Evolutionary conservation across 2,329 filamentous ascomycete genomes (phyloP).

Genomic region (Trichoderma semiorbis): DNA sequence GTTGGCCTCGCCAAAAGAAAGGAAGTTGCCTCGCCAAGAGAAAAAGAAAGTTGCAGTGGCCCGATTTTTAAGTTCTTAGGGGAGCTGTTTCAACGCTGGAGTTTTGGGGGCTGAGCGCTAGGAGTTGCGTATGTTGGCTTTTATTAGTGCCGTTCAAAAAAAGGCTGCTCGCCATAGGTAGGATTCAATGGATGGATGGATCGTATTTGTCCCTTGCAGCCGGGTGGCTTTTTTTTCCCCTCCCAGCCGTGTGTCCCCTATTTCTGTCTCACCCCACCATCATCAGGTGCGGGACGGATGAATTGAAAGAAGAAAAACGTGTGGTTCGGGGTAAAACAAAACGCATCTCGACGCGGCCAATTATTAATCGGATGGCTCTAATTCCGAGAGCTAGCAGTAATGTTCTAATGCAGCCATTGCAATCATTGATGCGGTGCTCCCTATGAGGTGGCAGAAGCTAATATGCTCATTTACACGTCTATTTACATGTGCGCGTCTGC

Average conservation of each 20-base stretch:
- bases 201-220: background rate
- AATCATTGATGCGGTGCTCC: background rate
- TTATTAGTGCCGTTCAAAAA: background rate
- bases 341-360: background rate
- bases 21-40: background rate
- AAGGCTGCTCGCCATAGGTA: background rate
- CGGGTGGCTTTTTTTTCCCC: background rate
- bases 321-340: background rate
- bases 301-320: background rate
- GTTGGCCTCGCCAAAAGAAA: background rate
- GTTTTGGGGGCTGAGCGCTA: background rate
- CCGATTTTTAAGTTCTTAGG: background rate
- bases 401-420: background rate
- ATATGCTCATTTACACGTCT: background rate
- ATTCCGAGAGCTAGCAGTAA: background rate
- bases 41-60: background rate
- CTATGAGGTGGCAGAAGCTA: background rate
- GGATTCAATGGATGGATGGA: background rate
- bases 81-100: background rate
- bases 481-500: background rate
- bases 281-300: background rate
- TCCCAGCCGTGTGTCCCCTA: background rate
- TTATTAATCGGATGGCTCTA: background rate
- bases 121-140: background rate
- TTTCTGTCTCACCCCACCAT: constrained; percentile 1